These are phyloP conservation scores for Paramecium sonneborni DNA, from an alignment of 73 alveolate species.

Conservation along the genomic window DNA sequence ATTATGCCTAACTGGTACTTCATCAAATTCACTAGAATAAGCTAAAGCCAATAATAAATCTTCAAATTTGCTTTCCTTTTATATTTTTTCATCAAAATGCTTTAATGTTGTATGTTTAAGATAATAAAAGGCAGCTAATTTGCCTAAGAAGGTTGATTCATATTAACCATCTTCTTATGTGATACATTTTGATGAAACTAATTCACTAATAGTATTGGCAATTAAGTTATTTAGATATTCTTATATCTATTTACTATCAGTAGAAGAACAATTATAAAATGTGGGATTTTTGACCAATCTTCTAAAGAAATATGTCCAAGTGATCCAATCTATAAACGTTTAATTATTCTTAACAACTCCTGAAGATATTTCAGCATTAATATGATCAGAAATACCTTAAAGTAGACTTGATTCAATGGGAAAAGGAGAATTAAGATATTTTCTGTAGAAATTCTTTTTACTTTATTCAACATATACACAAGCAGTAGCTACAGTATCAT, in stretches of 20 bases:
- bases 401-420: conserved; percentile 98
- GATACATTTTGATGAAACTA: conserved; percentile 88
- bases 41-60: conserved; percentile 83
- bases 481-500: conserved; percentile 93
- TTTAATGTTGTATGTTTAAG: conserved; percentile 89
- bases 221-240: conserved; percentile 70
- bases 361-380: conserved; percentile 99
- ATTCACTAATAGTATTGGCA: conserved; percentile 74
- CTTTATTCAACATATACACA: conserved; percentile 95
- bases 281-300: conserved; percentile 83
- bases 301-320: conserved; percentile 95
- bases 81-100: conserved; percentile 75
- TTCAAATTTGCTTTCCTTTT: conserved; percentile 61
- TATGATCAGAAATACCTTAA: conserved; percentile 96
- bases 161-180: conserved; percentile 85
- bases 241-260: conserved; percentile 52
- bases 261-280: conserved; percentile 72
- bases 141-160: conserved; percentile 86
- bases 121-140: conserved; percentile 96
- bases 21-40: conserved; percentile 90
- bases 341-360: conserved; percentile 82
- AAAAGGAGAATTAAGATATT: conserved; percentile 97
- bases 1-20: conserved; percentile 98
- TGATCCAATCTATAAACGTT: conserved; percentile 74
- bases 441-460: conserved; percentile 98